Conservation (phyloP, 2,329 filamentous ascomycete species). For the Thermochaetoides dissita region DNA sequence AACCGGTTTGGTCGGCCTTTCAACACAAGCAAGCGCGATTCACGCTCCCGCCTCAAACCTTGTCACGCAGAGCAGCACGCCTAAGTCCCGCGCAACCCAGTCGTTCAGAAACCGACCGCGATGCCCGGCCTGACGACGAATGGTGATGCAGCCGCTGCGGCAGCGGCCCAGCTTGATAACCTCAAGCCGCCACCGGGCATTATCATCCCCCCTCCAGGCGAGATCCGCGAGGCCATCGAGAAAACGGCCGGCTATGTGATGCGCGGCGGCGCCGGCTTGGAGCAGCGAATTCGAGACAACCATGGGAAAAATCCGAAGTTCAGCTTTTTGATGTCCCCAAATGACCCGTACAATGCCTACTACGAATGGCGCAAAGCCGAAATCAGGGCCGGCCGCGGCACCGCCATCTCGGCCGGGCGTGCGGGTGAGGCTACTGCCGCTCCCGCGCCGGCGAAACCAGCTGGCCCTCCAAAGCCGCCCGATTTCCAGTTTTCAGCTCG, state of each 20-base stretch:
- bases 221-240: conserved; percentile 73
- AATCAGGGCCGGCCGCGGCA: conserved; percentile 71
- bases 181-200: conserved; percentile 70
- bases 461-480: conserved; percentile 71
- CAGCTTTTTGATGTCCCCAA: conserved; percentile 67
- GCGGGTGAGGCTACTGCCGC: conserved; percentile 45
- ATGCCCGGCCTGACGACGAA: conserved; percentile 28
- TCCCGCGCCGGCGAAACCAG: conserved; percentile 49
- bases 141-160: conserved; percentile 35
- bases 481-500: conserved; percentile 88
- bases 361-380: conserved; percentile 85
- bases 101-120: neutral
- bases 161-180: conserved; percentile 41
- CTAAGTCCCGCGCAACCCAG: no score
- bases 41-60: no score
- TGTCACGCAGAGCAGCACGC: neutral
- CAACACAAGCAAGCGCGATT: no score
- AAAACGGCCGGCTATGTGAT: conserved; percentile 90
- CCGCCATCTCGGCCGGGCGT: conserved; percentile 61
- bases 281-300: conserved; percentile 75
- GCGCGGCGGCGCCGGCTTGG: conserved; percentile 53
- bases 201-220: conserved; percentile 71
- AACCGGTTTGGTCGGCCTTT: no score
- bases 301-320: conserved; percentile 79
- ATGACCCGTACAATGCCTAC: conserved; percentile 75